phyloP scores from a whole-genome alignment of 2,329 filamentous ascomycete genomes.

The Macroventuria anomochaeta region DNA sequence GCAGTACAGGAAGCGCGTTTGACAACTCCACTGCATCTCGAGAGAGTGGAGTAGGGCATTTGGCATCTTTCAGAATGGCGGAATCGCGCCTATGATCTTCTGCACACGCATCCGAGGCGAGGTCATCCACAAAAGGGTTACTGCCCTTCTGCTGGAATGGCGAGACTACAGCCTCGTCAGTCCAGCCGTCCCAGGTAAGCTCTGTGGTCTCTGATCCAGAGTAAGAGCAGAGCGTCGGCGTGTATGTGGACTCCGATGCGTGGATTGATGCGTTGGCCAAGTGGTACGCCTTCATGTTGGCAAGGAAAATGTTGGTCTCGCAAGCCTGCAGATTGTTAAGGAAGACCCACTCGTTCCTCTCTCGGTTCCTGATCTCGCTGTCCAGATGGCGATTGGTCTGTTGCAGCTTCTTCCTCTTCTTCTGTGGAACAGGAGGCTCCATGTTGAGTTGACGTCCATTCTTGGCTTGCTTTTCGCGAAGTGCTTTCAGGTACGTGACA shows the following conservation, averaged over 20 bases:
- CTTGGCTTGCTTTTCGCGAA: conserved; percentile 41
- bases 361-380: conserved; percentile 42
- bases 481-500: conserved; percentile 38
- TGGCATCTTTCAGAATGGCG: neutral
- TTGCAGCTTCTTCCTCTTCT: conserved; percentile 41
- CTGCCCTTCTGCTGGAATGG: conserved; percentile 30
- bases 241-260: conserved; percentile 20
- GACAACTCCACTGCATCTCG: neutral
- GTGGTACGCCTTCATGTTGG: conserved; percentile 28
- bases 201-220: conserved; percentile 29
- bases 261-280: conserved; percentile 15
- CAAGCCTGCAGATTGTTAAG: conserved; percentile 43
- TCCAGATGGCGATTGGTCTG: conserved; percentile 37
- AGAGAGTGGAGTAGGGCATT: conserved; percentile 11
- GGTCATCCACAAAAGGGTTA: conserved; percentile 20
- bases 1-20: conserved; percentile 16
- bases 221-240: conserved; percentile 23
- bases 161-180: conserved; percentile 30
- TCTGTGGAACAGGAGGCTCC: conserved; percentile 19
- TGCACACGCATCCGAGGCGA: conserved; percentile 29
- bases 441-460: conserved; percentile 29
- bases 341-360: conserved; percentile 40
- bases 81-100: neutral
- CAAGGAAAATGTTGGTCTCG: conserved; percentile 38
- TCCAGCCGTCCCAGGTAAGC: conserved; percentile 42